These are phyloP conservation scores for Debaryomyces sp. DNA, from an alignment of 1,139 yeast species.

Conservation along the genomic window DNA sequence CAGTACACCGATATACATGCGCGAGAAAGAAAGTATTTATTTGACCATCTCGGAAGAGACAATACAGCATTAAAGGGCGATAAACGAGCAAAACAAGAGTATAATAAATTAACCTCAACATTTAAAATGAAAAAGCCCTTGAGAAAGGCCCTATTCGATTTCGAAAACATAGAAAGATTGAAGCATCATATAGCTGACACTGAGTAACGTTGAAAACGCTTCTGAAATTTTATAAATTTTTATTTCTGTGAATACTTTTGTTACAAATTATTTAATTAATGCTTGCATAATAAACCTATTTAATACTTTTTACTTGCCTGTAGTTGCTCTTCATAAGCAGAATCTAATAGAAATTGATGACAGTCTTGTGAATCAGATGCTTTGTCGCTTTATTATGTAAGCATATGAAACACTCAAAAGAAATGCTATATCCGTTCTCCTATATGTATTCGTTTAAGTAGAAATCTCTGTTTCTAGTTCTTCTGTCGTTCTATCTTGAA, in stretches of 20 bases:
- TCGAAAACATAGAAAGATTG: conserved; percentile 26
- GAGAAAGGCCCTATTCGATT: conserved; percentile 28
- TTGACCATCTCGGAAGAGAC: conserved; percentile 26
- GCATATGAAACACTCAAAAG: not conserved
- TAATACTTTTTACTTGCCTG: not conserved
- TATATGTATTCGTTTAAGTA: not conserved
- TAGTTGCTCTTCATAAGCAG: not conserved
- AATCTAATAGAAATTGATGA: not conserved
- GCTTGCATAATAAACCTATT: not conserved
- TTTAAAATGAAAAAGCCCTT: conserved; percentile 27
- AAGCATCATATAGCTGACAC: conserved; percentile 14
- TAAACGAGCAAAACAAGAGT: conserved; percentile 14
- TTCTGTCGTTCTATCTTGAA: not conserved
- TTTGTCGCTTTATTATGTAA: not conserved
- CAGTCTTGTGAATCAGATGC: not conserved
- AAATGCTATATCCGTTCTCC: not conserved
- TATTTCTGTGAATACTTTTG: not conserved
- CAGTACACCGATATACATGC: conserved; percentile 28
- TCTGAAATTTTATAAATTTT: not conserved
- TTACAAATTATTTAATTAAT: not conserved
- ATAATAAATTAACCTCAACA: conserved; percentile 21
- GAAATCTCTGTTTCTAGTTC: not conserved
- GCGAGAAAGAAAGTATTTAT: conserved; percentile 22
- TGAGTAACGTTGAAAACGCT: not conserved
- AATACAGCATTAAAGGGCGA: conserved; percentile 15